Evolutionary conservation across 331 rosid genomes (phyloP), one percentile per base, ranked within the genome.

Genomic region (Pyrus hybrid): DNA sequence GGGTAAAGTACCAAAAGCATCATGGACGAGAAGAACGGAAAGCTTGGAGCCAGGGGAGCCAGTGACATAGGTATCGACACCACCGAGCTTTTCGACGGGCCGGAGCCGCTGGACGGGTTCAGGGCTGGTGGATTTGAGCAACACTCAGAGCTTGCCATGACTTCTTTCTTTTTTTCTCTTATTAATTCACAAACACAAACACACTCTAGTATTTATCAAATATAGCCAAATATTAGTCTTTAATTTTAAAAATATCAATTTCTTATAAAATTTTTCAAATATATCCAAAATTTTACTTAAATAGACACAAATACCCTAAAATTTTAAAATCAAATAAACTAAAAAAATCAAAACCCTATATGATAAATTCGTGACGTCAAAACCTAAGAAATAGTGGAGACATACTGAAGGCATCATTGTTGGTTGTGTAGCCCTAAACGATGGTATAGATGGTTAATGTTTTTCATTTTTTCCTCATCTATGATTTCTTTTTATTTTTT

Each of bases 81-180:
- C 85, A 7, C 68, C 85, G 5, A 91, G 23, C 29, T 81, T 78
- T 33, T 89, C 91, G 28, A 89, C 90, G 12, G 88, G 14, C 97
- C 96, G 28, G 21, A 68, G 73, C 98, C 98, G 13, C 74, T 51
- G 62, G 1, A 80, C 1, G 91, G 85, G 63, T 89, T 76, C 67
- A 87, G 82, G 7, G 71, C 72, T 18, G 97, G 97, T 41, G 98
- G 90, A 74, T 91, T 89, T 35, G 97, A 81, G 73, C 92, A 84
- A 71, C 98, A 93, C 45, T 86, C 67, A 1, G 89, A 67, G 3
- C 97, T 90, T 30, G 92, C 67, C 92, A 91, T 88, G 29, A 56
- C 62, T 28, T 25, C 61, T 41, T 26, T 21, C 12, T 3, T 2
- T 4, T 21, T 18, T 51, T 1, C 8, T 13, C 12, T 16, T 35